These are phyloP conservation scores for Dendrobium chrysotoxum DNA, from an alignment of 106 monocot species.

Conservation along the genomic window DNA sequence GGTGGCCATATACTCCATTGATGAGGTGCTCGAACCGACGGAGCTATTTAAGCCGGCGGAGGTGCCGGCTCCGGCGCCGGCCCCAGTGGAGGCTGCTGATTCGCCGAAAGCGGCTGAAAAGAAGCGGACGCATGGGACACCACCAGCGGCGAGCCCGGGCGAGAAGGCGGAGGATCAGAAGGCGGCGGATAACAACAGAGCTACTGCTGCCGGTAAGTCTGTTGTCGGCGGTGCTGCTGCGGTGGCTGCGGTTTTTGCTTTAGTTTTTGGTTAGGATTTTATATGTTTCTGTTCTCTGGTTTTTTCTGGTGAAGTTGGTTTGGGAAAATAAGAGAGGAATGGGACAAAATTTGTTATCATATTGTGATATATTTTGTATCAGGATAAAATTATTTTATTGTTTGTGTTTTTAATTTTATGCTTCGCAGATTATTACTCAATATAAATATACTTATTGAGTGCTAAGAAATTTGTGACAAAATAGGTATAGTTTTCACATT, in stretches of 20 bases:
- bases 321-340: too few relatives aligned
- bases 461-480: too few relatives aligned
- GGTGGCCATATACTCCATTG: conserved; percentile 41
- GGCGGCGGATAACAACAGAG: conserved; percentile 2
- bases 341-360: too few relatives aligned
- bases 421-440: too few relatives aligned
- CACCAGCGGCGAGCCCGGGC: conserved; percentile 16
- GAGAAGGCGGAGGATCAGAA: conserved; percentile 17
- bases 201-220: background rate
- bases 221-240: background rate
- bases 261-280: background rate
- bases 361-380: too few relatives aligned
- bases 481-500: too few relatives aligned
- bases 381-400: too few relatives aligned
- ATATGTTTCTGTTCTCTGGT: too few relatives aligned
- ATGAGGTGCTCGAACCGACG: conserved; percentile 43
- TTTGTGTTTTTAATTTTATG: too few relatives aligned
- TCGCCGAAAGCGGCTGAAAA: conserved; percentile 5
- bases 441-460: too few relatives aligned
- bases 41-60: conserved; percentile 49
- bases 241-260: conserved; percentile 7
- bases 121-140: background rate
- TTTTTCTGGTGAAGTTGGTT: too few relatives aligned
- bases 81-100: conserved; percentile 16
- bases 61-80: conserved; percentile 31